Conservation (phyloP, 352 stramenopile genomes). For the Globisporangium nagaii region DNA sequence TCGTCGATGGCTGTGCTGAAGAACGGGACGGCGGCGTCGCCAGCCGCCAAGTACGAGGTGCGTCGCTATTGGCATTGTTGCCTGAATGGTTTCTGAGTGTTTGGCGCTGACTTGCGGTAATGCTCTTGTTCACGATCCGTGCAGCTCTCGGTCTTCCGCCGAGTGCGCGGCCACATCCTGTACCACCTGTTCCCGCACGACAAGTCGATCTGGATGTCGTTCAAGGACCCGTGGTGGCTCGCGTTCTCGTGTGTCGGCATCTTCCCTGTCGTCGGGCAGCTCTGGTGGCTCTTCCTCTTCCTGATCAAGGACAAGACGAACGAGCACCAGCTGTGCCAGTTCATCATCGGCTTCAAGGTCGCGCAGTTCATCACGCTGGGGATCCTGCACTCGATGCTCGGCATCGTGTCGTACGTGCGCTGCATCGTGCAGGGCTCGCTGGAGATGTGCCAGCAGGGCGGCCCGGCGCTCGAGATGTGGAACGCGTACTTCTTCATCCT, state of each 20-base stretch:
- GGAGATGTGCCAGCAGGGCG: slow-evolving; percentile 40
- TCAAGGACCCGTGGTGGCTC: slow-evolving; percentile 81
- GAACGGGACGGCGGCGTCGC: not conserved
- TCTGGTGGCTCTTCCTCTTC: slow-evolving; percentile 90
- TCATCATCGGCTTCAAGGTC: slow-evolving; percentile 90
- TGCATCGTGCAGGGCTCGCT: slow-evolving; percentile 65
- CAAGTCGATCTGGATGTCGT: slow-evolving; percentile 83
- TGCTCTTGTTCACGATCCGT: not conserved
- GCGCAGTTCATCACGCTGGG: slow-evolving; percentile 88
- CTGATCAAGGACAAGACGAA: slow-evolving; percentile 90
- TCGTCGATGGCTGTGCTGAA: slow-evolving; percentile 1
- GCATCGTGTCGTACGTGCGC: slow-evolving; percentile 61
- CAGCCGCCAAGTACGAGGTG: not conserved
- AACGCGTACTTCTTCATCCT: slow-evolving; percentile 81
- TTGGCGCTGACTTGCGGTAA: not conserved
- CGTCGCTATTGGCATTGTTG: not conserved
- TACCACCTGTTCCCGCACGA: slow-evolving; percentile 88
- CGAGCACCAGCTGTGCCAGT: slow-evolving; percentile 90
- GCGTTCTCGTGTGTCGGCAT: slow-evolving; percentile 74
- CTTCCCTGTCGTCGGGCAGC: slow-evolving; percentile 77
- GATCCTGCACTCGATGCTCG: slow-evolving; percentile 60
- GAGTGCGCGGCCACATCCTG: slow-evolving; percentile 69
- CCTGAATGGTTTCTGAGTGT: not conserved
- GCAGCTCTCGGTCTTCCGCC: slow-evolving; percentile 32
- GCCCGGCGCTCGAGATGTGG: slow-evolving; percentile 55